phyloP scores from a whole-genome alignment of 345 rosid genomes.

The Salix arbutifolia region DNA sequence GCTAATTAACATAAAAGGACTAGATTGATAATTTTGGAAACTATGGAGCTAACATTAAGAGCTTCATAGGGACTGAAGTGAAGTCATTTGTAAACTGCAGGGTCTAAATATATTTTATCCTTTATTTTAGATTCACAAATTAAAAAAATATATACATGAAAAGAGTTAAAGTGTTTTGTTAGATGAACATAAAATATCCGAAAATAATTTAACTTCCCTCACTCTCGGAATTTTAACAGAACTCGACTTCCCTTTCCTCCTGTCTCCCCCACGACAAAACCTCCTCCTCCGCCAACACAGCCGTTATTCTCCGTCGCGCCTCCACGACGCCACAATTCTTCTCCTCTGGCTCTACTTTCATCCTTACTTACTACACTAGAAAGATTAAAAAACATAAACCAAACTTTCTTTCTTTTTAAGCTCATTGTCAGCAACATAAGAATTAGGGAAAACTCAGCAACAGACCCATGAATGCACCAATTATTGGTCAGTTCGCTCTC shows the following conservation, averaged over 20 bases:
- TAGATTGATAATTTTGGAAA: too few relatives aligned
- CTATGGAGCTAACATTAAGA: too few relatives aligned
- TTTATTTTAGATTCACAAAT: too few relatives aligned
- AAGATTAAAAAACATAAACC: background rate
- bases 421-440: background rate
- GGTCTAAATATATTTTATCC: too few relatives aligned
- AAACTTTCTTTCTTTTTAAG: background rate
- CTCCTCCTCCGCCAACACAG: background rate
- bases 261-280: background rate
- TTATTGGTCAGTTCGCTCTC: constrained; percentile 41
- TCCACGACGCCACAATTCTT: background rate
- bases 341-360: background rate
- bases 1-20: too few relatives aligned
- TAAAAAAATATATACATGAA: too few relatives aligned
- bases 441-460: background rate
- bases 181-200: too few relatives aligned
- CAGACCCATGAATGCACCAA: constrained; percentile 47
- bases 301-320: background rate
- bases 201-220: too few relatives aligned
- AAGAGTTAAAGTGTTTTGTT: too few relatives aligned
- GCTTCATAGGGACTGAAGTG: too few relatives aligned
- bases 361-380: background rate
- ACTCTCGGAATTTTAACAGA: background rate
- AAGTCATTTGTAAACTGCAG: too few relatives aligned
- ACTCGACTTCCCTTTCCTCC: background rate